Base-by-base conservation (phyloP, 371 early-diverging fungal genomes). In the Mortierella sp. region DNA sequence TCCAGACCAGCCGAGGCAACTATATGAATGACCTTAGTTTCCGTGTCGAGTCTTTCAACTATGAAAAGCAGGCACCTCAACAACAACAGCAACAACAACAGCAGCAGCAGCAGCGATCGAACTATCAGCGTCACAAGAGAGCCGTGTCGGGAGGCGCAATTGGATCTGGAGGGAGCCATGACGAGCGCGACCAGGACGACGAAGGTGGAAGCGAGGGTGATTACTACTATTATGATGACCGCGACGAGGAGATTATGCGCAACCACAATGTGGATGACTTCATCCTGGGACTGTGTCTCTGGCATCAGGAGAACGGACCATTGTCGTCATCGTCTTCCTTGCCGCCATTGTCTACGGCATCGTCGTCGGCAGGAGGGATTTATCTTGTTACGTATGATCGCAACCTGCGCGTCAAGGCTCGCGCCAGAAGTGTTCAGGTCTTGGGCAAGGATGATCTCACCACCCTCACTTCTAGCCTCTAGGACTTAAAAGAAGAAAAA, bases 1-100 rank as follows among this genome's bases (percentile, higher is more conserved):
- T 94, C 74, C 94, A 94, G 80, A 94, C 94, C n/a, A 92, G 93
- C 7, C 93, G 92, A 70, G 91, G 93, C 68, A 93, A 93, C 60
- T 93, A 93, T 68, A 87, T 94, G 88, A 88, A 90, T 72, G 93
- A 92, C 65, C 89, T 94, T 50, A 90, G 91, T 6, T 92, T 93
- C 80, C 92, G 93, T 2, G 92, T 91, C 11, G 94, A 94, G 70
- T 92, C 92, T 31, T 93, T 94, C 79, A 89, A 91, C 38, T 93
- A 91, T 85, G 87, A 87, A 48, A 77, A 82, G 19, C 63, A 63
- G 9, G 34, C 34, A 34, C 78, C 78, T 58, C 80, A 72, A 34
- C 79, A 63, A 26, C 57, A 76, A 1, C 72, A 63, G 38, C 57
- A 76, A 1, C 72, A 77, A 10, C 72, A 75, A 28, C 79, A 75